These are phyloP conservation scores for Pseudozyma hubeiensis DNA, from an alignment of 1,284 basidiomycete genomes.

Conservation along the genomic window DNA sequence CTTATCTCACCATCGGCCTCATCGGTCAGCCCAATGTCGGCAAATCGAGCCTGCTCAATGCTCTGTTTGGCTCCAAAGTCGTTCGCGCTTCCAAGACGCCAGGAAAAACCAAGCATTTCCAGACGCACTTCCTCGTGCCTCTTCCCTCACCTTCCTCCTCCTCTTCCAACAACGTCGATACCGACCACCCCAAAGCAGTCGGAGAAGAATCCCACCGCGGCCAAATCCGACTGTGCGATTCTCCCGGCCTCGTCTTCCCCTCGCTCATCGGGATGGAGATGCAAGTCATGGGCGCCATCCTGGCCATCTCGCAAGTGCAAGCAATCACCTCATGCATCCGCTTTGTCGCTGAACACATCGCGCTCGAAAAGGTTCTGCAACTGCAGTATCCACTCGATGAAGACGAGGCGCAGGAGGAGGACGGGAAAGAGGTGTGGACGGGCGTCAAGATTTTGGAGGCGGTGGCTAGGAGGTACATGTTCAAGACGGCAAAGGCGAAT, in stretches of 20 bases:
- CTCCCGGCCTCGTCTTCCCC: conserved; percentile 76
- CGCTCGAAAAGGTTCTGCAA: conserved; percentile 79
- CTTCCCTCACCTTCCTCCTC: conserved; percentile 75
- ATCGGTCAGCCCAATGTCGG: conserved; percentile 88
- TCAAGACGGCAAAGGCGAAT: conserved; percentile 85
- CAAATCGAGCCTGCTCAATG: conserved; percentile 90
- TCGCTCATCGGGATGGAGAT: conserved; percentile 56
- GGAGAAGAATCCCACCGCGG: conserved; percentile 36
- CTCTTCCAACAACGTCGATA: conserved; percentile 77
- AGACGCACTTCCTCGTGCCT: conserved; percentile 86
- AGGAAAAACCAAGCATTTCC: conserved; percentile 94
- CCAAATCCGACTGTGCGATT: conserved; percentile 51
- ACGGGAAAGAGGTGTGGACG: conserved; percentile 74
- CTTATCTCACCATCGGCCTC: conserved; percentile 54
- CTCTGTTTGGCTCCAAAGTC: conserved; percentile 82
- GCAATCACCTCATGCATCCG: conserved; percentile 81
- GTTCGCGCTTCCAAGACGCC: conserved; percentile 89
- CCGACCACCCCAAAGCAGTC: conserved; percentile 73
- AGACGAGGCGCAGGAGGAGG: conserved; percentile 59
- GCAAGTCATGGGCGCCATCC: conserved; percentile 80
- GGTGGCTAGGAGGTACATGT: conserved; percentile 79
- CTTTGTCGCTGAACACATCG: conserved; percentile 78
- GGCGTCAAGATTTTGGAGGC: conserved; percentile 82
- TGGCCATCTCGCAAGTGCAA: conserved; percentile 85
- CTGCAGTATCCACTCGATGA: conserved; percentile 69